Conservation (phyloP, 2,329 filamentous ascomycete species). For the Exophiala lecanii-corni region DNA sequence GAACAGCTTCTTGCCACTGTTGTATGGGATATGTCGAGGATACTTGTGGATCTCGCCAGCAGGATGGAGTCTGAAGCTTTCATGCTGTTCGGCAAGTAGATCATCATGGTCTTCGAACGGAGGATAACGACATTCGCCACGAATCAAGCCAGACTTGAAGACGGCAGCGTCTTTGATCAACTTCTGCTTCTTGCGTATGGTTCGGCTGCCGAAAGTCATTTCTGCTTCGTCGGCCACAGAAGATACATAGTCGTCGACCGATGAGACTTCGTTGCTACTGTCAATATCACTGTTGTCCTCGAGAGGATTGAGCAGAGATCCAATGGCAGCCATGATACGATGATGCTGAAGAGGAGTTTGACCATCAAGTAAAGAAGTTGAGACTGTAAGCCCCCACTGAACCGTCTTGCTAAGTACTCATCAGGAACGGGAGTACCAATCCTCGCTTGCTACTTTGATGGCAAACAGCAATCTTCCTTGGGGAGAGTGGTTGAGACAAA, state of each 20-base stretch:
- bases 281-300: constrained; percentile 10
- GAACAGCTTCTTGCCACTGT: constrained; percentile 89
- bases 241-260: constrained; percentile 10
- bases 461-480: too few relatives aligned
- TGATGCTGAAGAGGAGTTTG: too few relatives aligned
- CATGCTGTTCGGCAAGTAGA: constrained; percentile 54
- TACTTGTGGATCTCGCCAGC: constrained; percentile 56
- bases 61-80: constrained; percentile 62
- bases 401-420: too few relatives aligned
- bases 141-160: constrained; percentile 57
- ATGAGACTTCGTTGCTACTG: constrained; percentile 16
- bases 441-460: too few relatives aligned
- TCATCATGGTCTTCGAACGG: constrained; percentile 66
- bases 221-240: constrained; percentile 5
- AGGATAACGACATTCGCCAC: constrained; percentile 66
- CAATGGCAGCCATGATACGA: constrained; percentile 23
- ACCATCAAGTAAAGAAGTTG: too few relatives aligned
- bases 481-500: constrained; percentile 9
- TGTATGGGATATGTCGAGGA: constrained; percentile 81
- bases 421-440: too few relatives aligned
- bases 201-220: constrained; percentile 17
- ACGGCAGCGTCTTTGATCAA: constrained; percentile 61
- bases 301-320: constrained; percentile 24
- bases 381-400: too few relatives aligned
- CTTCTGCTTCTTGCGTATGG: constrained; percentile 45